Base-by-base conservation (phyloP, 192 early-diverging fungal genomes). In the Coemansia sp. region DNA sequence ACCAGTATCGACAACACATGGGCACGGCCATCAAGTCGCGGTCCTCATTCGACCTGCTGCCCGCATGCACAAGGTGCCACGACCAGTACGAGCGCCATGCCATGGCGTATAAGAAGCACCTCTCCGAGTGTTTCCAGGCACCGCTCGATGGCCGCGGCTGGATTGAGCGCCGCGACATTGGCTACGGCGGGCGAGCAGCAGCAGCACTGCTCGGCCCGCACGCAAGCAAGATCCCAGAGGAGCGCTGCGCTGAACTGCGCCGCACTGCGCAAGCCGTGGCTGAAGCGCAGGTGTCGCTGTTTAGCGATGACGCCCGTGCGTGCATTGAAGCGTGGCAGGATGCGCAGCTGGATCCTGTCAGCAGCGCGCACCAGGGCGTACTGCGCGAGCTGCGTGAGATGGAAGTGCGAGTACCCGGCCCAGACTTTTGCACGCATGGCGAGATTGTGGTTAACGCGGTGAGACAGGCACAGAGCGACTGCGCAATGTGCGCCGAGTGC, bases 11-110 rank as follows among this genome's bases (percentile, higher is more conserved):
- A 10, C 68, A 70, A 27, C 50, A 58, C 34, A 74, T 80, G 72
- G 32, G 53, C 17, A 68, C 70, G 10, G 24, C 27, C 3, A 53
- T 71, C 61, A 80, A 80, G 22, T 74, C 77, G 24, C 77, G 56
- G 0, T 74, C 77, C 24, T 74, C 72, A 15, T 65, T 67, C 38
- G 77, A 80, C n/a, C 65, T 80, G 9, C 61, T 80, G 37, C 77
- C 77, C 3, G 18, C 70, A 0, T 80, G 77, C 39, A 60, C 56
- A 1, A 15, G 0, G 1, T 80, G 77, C 64, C 77, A 80, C 27
- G 77, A 80, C 48, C 15, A 18, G 42, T 80, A 80, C 34, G 77
- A 80, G 65, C 35, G 53, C n/a, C 53, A 67, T 18, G 77, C 77
- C 0, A 50, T 35, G 8, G 10, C 3, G 19, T 56, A 65, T 36